A percentile compares a stretch with the other conserved stretches of the same genome.
Conservation (phyloP, 768 basidiomycete genomes). For the Lentinus tigrinus region DNA sequence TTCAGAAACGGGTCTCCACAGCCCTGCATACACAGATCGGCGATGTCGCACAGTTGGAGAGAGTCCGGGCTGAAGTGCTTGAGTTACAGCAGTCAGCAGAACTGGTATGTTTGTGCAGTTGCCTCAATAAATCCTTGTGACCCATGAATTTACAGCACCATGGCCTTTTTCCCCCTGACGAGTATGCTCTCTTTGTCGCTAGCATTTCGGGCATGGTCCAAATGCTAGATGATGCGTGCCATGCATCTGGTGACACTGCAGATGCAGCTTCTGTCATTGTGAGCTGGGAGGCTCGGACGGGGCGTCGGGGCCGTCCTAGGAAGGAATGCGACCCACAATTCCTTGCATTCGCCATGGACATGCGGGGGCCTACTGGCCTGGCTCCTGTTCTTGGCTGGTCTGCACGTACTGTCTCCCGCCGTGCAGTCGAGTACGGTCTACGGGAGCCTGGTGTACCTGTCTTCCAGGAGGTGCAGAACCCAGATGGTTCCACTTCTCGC, state of each 20-base stretch:
- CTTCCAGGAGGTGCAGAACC: slow-evolving; percentile 7
- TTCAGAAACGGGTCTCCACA: background rate
- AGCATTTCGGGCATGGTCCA: background rate
- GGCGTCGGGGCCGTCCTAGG: background rate
- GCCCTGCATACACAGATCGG: background rate
- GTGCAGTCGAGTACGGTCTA: slow-evolving; percentile 27
- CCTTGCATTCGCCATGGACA: background rate
- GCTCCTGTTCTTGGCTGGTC: slow-evolving; percentile 20
- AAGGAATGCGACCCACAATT: background rate
- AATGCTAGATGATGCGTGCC: background rate
- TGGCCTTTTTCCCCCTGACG: background rate
- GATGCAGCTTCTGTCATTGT: background rate
- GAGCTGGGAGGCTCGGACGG: background rate
- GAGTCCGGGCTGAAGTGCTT: background rate
- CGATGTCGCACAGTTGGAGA: background rate
- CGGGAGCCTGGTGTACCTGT: slow-evolving; percentile 24
- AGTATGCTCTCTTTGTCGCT: background rate
- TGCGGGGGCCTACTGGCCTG: slow-evolving; percentile 9
- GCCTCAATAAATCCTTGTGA: background rate
- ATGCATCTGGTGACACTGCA: background rate
- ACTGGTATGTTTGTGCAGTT: background rate
- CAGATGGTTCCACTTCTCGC: slow-evolving; percentile 14
- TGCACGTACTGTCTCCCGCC: slow-evolving; percentile 24
- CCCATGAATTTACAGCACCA: background rate
- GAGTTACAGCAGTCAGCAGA: background rate